These are phyloP conservation scores for Sugiyamaella marilandica DNA, from an alignment of 805 yeast species.

Conservation along the genomic window DNA sequence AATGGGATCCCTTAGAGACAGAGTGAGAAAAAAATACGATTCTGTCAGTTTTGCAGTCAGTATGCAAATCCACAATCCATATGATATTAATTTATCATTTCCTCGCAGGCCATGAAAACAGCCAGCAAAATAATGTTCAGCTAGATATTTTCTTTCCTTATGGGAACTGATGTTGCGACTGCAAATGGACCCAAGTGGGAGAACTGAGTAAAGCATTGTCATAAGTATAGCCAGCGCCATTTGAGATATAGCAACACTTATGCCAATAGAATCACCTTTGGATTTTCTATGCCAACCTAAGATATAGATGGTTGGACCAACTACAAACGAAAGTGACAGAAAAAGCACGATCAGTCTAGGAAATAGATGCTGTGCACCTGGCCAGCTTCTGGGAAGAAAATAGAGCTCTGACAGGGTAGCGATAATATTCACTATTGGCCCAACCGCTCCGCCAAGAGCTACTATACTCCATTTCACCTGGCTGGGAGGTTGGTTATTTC, in stretches of 20 bases:
- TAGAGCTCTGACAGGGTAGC: conserved; percentile 93
- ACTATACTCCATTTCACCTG: conserved; percentile 91
- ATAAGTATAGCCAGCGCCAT: conserved; percentile 86
- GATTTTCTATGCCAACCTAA: conserved; percentile 38
- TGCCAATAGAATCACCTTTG: conserved; percentile 43
- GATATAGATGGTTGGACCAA: conserved; percentile 52
- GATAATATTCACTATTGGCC: conserved; percentile 68
- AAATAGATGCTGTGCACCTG: conserved; percentile 94
- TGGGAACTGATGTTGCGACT: conserved; percentile 64
- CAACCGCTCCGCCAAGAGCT: conserved; percentile 89
- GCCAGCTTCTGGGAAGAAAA: conserved; percentile 97
- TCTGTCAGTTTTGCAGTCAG: conserved; percentile 85
- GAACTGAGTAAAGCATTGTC: conserved; percentile 78
- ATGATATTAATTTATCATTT: conserved; percentile 93
- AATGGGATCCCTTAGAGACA: conserved; percentile 91
- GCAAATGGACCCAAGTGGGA: conserved; percentile 96
- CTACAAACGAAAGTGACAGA: conserved; percentile 46
- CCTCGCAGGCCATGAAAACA: conserved; percentile 78
- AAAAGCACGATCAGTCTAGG: conserved; percentile 79
- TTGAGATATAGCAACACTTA: conserved; percentile 65
- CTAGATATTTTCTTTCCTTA: conserved; percentile 78
- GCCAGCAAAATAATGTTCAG: conserved; percentile 95
- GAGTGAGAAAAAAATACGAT: conserved; percentile 87
- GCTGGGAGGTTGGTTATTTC: conserved; percentile 64
- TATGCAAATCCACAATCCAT: conserved; percentile 82